Percentiles rank a stretch among this genome's conserved stretches.
Evolutionary conservation across 306 rosid species (phyloP).

Genomic region (Ceratonia siliqua): DNA sequence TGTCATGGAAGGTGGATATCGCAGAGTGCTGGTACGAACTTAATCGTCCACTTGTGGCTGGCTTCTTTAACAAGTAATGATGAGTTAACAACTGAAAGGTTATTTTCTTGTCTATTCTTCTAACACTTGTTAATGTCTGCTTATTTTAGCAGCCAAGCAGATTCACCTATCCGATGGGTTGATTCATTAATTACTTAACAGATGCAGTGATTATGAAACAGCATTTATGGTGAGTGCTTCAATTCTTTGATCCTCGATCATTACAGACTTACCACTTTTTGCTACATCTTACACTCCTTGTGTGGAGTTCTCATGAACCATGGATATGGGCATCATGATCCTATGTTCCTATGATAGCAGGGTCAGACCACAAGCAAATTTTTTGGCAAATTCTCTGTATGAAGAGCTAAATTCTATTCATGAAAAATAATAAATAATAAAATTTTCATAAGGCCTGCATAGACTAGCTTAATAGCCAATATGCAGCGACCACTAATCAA

Average conservation of each 20-base stretch:
- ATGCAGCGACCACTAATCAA: too few species aligned
- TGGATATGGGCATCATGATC: slow-evolving; percentile 95
- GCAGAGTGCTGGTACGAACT: slow-evolving; percentile 96
- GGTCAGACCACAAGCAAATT: slow-evolving; percentile 53
- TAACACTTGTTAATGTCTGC: background rate
- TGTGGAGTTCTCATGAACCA: slow-evolving; percentile 94
- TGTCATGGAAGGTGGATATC: slow-evolving; percentile 35
- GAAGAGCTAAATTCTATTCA: slow-evolving; percentile 6
- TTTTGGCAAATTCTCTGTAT: slow-evolving; percentile 9
- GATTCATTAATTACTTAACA: slow-evolving; percentile 74
- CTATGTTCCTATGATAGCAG: slow-evolving; percentile 99
- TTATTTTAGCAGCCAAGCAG: slow-evolving; percentile 54
- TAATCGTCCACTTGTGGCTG: slow-evolving; percentile 87
- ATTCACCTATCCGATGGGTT: slow-evolving; percentile 52
- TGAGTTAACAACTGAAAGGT: slow-evolving; percentile 68
- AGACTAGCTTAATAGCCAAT: background rate
- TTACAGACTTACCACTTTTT: slow-evolving; percentile 16
- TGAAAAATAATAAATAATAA: background rate
- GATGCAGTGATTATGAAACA: slow-evolving; percentile 92
- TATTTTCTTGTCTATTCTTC: slow-evolving; percentile 30
- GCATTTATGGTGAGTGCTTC: slow-evolving; percentile 71
- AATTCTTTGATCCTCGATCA: background rate
- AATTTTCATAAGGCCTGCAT: background rate
- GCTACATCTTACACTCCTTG: slow-evolving; percentile 63
- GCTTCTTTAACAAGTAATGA: slow-evolving; percentile 56